phyloP scores from a whole-genome alignment of 495 filamentous ascomycete genomes.

The Aspergillus homomorphus region DNA sequence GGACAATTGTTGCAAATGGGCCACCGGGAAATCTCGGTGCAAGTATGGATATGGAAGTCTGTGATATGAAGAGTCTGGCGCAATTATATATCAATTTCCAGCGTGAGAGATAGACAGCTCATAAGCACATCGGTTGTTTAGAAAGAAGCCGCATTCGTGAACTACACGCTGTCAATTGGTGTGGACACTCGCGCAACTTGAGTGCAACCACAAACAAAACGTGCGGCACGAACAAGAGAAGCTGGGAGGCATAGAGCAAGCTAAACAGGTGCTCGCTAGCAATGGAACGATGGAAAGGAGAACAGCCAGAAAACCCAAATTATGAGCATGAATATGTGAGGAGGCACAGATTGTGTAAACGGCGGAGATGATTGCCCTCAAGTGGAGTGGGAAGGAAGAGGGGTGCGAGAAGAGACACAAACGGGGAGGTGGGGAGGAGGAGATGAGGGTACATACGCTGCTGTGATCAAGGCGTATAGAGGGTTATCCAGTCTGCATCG shows the following conservation, averaged over 20 bases:
- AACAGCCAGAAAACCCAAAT: neutral
- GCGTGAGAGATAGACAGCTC: neutral
- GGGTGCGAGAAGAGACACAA: neutral
- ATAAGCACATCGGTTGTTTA: neutral
- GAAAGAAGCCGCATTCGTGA: neutral
- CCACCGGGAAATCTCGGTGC: neutral
- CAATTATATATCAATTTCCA: neutral
- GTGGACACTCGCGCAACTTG: neutral
- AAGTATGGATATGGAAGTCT: neutral
- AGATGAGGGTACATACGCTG: constrained; percentile 10
- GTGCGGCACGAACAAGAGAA: neutral
- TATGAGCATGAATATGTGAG: neutral
- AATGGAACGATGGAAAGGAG: neutral
- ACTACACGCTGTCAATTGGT: neutral
- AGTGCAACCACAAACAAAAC: neutral
- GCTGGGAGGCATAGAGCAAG: neutral
- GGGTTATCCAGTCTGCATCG: constrained; percentile 22
- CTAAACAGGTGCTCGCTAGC: neutral
- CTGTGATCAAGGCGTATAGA: constrained; percentile 4
- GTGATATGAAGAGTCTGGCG: neutral
- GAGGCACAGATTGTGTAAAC: no score
- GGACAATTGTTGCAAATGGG: neutral
- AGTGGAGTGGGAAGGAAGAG: neutral
- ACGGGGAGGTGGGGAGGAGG: neutral
- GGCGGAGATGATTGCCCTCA: neutral